A percentile compares a stretch with the other conserved stretches of the same genome.
These are phyloP conservation scores for Carpinus fangiana DNA, from an alignment of 306 rosid genomes.

Conservation along the genomic window DNA sequence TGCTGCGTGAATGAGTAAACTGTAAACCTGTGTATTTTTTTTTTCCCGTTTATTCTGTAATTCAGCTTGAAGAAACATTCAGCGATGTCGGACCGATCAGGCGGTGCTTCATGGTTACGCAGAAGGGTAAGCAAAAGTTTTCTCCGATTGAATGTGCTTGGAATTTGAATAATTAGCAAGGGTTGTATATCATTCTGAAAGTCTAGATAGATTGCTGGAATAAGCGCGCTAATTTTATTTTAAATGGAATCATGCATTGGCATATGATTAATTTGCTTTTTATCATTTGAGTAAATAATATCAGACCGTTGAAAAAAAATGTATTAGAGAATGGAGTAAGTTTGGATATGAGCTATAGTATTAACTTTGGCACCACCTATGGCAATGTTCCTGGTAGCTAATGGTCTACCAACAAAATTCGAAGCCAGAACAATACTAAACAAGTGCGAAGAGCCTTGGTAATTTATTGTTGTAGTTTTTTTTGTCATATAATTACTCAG, in stretches of 20 bases:
- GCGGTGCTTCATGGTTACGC: constrained; percentile 83
- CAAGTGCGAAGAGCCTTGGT: background rate
- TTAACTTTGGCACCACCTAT: background rate
- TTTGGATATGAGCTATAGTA: background rate
- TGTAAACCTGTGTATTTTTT: background rate
- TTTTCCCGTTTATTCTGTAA: background rate
- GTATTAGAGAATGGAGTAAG: background rate
- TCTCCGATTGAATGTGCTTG: background rate
- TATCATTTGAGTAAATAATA: background rate
- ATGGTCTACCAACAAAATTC: background rate
- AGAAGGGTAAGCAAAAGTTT: constrained; percentile 51
- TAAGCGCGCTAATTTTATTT: background rate
- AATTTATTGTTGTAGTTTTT: background rate
- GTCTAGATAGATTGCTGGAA: background rate
- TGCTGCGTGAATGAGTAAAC: background rate
- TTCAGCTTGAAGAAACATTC: constrained; percentile 83
- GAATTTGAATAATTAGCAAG: background rate
- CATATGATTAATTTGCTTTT: background rate
- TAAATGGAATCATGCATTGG: background rate
- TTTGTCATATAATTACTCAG: background rate
- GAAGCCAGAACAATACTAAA: background rate
- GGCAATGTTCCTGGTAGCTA: background rate
- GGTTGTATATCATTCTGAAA: background rate
- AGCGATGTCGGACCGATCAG: constrained; percentile 87
- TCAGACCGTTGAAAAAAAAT: background rate